phyloP scores from a whole-genome alignment of 2,329 filamentous ascomycete species.

The Epichloe bromicola region DNA sequence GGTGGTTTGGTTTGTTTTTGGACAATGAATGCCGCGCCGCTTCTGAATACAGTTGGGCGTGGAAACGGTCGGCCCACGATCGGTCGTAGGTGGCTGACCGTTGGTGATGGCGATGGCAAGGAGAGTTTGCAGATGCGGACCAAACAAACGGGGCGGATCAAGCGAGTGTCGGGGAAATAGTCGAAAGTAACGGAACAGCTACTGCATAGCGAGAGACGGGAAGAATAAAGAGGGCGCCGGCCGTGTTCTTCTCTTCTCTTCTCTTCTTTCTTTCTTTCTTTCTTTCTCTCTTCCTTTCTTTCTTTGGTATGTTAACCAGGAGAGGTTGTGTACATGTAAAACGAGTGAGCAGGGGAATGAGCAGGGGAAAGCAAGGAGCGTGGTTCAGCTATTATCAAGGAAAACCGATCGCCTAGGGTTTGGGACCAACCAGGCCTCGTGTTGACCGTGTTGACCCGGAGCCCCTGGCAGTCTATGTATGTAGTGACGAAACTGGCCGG shows the following conservation, averaged over 20 bases:
- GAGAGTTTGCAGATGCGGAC: not conserved
- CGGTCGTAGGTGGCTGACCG: slow-evolving; percentile 3
- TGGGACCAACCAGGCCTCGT: not conserved
- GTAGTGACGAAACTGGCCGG: not conserved
- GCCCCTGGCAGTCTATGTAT: not conserved
- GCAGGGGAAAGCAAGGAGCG: not conserved
- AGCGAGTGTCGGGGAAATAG: slow-evolving; percentile 8
- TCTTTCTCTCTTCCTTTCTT: not conserved
- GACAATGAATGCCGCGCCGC: not conserved
- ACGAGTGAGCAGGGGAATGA: not conserved
- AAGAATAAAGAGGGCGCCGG: slow-evolving; percentile 6
- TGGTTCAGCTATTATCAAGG: not conserved
- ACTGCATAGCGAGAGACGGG: slow-evolving; percentile 10
- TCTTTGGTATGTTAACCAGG: not conserved
- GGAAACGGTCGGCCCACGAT: slow-evolving; percentile 1
- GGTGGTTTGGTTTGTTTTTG: not conserved
- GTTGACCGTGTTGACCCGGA: not conserved
- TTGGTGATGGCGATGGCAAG: not conserved
- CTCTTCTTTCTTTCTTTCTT: not conserved
- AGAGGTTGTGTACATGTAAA: not conserved
- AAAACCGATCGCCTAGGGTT: not conserved
- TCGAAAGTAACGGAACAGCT: not conserved
- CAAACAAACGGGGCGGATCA: slow-evolving; percentile 2
- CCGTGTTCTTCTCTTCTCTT: not conserved
- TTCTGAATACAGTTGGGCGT: not conserved